Conservation (phyloP, 1,284 basidiomycete species). For the Cystobasidium slooffiae region DNA sequence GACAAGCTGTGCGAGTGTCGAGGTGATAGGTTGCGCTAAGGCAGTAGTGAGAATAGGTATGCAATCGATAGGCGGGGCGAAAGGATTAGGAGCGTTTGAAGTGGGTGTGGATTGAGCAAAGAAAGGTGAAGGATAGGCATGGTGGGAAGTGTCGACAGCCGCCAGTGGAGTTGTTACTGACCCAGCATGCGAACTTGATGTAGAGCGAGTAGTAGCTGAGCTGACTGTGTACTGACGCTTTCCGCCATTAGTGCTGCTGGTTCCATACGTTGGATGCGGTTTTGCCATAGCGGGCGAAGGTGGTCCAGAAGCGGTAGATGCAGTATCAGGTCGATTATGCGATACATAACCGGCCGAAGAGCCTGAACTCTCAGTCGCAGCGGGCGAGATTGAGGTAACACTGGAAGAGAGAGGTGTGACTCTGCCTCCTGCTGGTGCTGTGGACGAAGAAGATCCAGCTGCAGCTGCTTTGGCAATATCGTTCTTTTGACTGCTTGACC, state of each 20-base stretch:
- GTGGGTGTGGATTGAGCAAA: slow-evolving; percentile 39
- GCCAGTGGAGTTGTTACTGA: slow-evolving; percentile 23
- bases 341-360: slow-evolving; percentile 10
- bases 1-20: slow-evolving; percentile 51
- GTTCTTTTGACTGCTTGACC: slow-evolving; percentile 32
- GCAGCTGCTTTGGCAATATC: background rate
- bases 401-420: slow-evolving; percentile 3
- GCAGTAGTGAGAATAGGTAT: slow-evolving; percentile 45
- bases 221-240: slow-evolving; percentile 15
- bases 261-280: background rate
- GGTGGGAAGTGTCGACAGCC: slow-evolving; percentile 27
- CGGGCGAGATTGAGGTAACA: background rate
- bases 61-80: slow-evolving; percentile 25
- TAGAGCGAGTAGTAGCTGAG: slow-evolving; percentile 9
- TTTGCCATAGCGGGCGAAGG: slow-evolving; percentile 7
- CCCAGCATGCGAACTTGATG: slow-evolving; percentile 5
- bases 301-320: slow-evolving; percentile 14
- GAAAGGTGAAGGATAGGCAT: slow-evolving; percentile 24
- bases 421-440: background rate
- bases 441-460: background rate
- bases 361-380: background rate
- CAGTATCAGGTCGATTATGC: background rate
- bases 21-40: slow-evolving; percentile 49
- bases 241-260: background rate
- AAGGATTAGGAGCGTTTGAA: slow-evolving; percentile 26